phyloP scores from a whole-genome alignment of 192 early-diverging fungal species.

The Neocallimastix lanati region DNA sequence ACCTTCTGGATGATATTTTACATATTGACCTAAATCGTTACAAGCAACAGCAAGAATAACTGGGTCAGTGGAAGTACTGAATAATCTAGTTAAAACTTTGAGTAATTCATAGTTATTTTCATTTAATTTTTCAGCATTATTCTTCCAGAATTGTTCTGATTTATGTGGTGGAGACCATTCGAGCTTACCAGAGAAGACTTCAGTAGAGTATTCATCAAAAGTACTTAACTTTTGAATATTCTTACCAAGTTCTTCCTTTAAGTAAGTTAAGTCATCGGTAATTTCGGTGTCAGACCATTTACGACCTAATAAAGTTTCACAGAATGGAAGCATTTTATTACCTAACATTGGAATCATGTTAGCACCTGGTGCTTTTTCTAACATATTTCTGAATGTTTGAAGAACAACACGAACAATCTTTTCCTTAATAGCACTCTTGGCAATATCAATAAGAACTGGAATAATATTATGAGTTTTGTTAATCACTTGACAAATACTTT shows the following conservation, averaged over 20 bases:
- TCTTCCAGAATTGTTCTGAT: slow-evolving; percentile 89
- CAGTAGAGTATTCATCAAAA: slow-evolving; percentile 87
- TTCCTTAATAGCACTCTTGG: slow-evolving; percentile 87
- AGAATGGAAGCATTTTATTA: slow-evolving; percentile 31
- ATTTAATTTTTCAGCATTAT: slow-evolving; percentile 65
- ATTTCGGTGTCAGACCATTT: slow-evolving; percentile 91
- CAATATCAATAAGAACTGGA: slow-evolving; percentile 69
- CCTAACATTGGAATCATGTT: slow-evolving; percentile 79
- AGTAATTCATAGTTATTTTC: slow-evolving; percentile 64
- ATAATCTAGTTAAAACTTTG: slow-evolving; percentile 41
- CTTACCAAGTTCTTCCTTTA: slow-evolving; percentile 56
- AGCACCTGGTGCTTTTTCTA: slow-evolving; percentile 51
- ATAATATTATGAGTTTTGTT: slow-evolving; percentile 59
- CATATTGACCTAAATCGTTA: slow-evolving; percentile 88
- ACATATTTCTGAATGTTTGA: slow-evolving; percentile 68
- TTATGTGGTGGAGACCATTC: slow-evolving; percentile 88
- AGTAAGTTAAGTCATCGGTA: slow-evolving; percentile 50
- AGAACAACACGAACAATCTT: slow-evolving; percentile 88
- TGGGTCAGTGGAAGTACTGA: slow-evolving; percentile 41
- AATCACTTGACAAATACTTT: slow-evolving; percentile 45
- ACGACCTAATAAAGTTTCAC: slow-evolving; percentile 54
- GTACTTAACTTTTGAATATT: slow-evolving; percentile 70
- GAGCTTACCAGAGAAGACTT: slow-evolving; percentile 68
- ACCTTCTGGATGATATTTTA: slow-evolving; percentile 66
- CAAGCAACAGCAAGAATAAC: slow-evolving; percentile 68